Percentiles rank a stretch among this genome's conserved stretches.
These are phyloP conservation scores for Blastomyces silverae DNA, from an alignment of 2,329 filamentous ascomycete species.

Conservation along the genomic window DNA sequence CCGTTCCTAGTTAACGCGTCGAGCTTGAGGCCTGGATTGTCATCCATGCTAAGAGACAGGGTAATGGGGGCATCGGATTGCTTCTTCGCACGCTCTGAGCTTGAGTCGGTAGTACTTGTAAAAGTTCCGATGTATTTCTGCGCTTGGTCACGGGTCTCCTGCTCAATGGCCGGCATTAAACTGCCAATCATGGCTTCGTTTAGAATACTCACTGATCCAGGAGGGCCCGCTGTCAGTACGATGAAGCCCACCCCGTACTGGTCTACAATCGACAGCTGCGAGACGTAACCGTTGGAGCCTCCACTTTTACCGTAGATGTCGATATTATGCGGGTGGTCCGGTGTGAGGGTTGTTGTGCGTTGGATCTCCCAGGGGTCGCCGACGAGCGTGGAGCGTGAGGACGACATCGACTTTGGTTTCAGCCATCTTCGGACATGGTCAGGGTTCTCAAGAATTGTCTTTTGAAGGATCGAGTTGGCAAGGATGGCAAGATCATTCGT, in stretches of 20 bases:
- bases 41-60: constrained; percentile 18
- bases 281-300: constrained; percentile 32
- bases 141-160: constrained; percentile 27
- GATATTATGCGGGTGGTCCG: constrained; percentile 29
- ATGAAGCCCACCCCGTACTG: constrained; percentile 33
- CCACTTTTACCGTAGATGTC: constrained; percentile 35
- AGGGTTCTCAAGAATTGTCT: constrained; percentile 25
- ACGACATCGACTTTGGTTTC: constrained; percentile 32
- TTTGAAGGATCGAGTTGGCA: constrained; percentile 27
- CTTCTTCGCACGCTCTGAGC: neutral
- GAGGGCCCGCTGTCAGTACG: constrained; percentile 30
- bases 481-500: constrained; percentile 31
- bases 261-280: constrained; percentile 34
- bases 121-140: constrained; percentile 19
- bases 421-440: constrained; percentile 31
- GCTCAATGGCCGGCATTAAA: constrained; percentile 28
- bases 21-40: constrained; percentile 21
- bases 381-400: constrained; percentile 29
- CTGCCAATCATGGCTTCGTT: constrained; percentile 28
- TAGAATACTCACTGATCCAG: constrained; percentile 25
- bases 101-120: neutral
- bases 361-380: constrained; percentile 39
- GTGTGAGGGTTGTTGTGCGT: constrained; percentile 26
- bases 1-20: constrained; percentile 20
- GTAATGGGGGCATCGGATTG: constrained; percentile 8